Conservation (phyloP, 768 basidiomycete genomes). For the Naganishia vaughanmartiniae region DNA sequence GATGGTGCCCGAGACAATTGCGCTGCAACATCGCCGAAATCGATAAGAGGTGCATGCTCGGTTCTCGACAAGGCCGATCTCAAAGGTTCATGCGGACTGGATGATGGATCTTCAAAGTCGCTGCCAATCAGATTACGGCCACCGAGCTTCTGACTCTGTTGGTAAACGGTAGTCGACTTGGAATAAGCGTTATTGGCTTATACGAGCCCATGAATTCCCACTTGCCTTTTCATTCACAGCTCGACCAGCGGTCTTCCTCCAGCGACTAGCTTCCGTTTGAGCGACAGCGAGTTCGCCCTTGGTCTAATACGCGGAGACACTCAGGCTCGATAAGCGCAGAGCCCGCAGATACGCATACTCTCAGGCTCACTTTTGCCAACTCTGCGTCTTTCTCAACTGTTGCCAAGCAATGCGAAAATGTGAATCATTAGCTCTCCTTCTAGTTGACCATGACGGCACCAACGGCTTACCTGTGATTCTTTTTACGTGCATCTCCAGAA, state of each 20-base stretch:
- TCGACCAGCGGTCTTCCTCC: constrained; percentile 17
- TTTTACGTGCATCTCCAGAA: constrained; percentile 7
- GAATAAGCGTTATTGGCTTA: not conserved
- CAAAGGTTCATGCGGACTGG: constrained; percentile 8
- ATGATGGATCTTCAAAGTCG: constrained; percentile 18
- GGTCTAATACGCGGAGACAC: not conserved
- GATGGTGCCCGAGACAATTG: not conserved
- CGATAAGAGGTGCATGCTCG: not conserved
- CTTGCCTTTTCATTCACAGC: constrained; percentile 3
- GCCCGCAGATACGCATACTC: not conserved
- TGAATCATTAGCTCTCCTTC: too few relatives aligned
- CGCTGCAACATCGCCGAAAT: not conserved
- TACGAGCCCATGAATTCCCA: not conserved
- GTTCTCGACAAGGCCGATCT: constrained; percentile 2
- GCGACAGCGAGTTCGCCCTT: not conserved
- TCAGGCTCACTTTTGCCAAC: not conserved
- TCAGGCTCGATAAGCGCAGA: not conserved
- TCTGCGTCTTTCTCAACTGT: not conserved
- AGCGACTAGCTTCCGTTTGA: constrained; percentile 12
- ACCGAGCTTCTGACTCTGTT: constrained; percentile 5
- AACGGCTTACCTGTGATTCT: constrained; percentile 1
- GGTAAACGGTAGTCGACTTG: too few relatives aligned
- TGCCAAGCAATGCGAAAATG: not conserved
- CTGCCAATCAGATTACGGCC: constrained; percentile 14
- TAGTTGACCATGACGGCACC: not conserved